Base-by-base conservation (phyloP, 495 filamentous ascomycete genomes). In the Recurvomyces mirabilis region DNA sequence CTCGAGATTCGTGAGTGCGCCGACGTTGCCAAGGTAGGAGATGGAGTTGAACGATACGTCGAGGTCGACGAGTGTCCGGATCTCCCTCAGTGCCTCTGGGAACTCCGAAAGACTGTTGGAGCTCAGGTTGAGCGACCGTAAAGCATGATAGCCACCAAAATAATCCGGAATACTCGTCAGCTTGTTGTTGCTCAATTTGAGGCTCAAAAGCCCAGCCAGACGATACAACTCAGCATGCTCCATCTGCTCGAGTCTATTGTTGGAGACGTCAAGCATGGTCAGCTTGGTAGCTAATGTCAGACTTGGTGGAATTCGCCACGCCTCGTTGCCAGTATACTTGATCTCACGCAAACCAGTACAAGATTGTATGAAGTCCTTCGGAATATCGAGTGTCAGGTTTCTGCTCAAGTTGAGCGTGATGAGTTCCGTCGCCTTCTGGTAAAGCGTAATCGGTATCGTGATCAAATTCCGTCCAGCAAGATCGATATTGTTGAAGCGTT, bases 11-110 rank as follows among this genome's bases (percentile, higher is more conserved):
- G 65, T 73, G 43, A 99, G 64, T 40, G 75, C 72, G 6, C 87
- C 86, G 51, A 99, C 79, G 38, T 82, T 75, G 0, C 87, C 87
- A 21, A 96, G 64, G 47, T 57, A 70, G 30, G 73, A 68, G 38
- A 99, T 94, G 12, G 75, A 72, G 56, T 99, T 99, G 72, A 99
- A 99, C 56, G 88, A 95, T 57, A 99, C 75, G 53, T 99, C 93
- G 13, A 99, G 75, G 57, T 99, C 89, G 24, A 93, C 82, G 21
- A 99, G 66, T 24, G 79, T 83, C 52, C 75, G 78, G 18, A 99
- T 61, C 10, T 84, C 69, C 61, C 86, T 87, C 25, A 96, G 68
- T 56, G 88, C 89, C 18, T 76, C 67, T 0, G 91, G 91, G 50
- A 99, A 93, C 34, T 73, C 72, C 23, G 82, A 77, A 29, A 99